Evolutionary conservation across 179 eudicot species (phyloP).

Genomic region (Spinacia oleracea): DNA sequence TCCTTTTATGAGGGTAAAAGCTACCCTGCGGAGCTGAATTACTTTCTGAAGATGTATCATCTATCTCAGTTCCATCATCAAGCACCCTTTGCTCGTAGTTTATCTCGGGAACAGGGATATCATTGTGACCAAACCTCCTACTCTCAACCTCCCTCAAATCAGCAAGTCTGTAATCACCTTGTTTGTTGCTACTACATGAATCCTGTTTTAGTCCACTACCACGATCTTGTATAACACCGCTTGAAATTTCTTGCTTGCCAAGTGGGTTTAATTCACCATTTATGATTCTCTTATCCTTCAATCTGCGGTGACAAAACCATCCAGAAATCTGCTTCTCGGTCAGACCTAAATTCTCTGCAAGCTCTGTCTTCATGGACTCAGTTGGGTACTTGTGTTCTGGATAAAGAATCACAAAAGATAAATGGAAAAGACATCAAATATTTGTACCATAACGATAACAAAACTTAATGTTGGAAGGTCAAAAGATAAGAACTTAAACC

Average conservation of each 20-base stretch:
- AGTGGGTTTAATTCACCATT: constrained; percentile 46
- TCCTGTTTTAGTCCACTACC: constrained; percentile 89
- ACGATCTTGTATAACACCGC: constrained; percentile 78
- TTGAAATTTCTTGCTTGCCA: constrained; percentile 77
- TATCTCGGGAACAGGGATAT: constrained; percentile 43
- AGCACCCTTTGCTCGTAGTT: constrained; percentile 48
- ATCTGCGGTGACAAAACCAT: constrained; percentile 97
- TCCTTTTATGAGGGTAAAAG: constrained; percentile 38
- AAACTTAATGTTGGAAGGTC: background rate
- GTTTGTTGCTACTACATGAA: constrained; percentile 96
- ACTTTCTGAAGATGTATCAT: constrained; percentile 84
- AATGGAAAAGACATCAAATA: background rate
- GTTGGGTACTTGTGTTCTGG: constrained; percentile 92
- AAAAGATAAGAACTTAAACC: constrained; percentile 38
- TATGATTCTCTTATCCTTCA: constrained; percentile 73
- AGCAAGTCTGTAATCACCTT: constrained; percentile 56
- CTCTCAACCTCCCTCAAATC: constrained; percentile 87
- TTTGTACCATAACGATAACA: background rate
- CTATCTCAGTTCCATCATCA: constrained; percentile 41
- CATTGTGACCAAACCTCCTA: constrained; percentile 50
- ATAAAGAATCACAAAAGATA: constrained; percentile 12
- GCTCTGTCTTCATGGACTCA: constrained; percentile 61
- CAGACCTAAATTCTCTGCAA: constrained; percentile 65
- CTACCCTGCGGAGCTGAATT: constrained; percentile 51
- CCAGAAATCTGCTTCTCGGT: constrained; percentile 96